Evolutionary conservation across 345 rosid species (phyloP), one percentile per base, ranked within the genome.

Genomic region (Salix dunnii): DNA sequence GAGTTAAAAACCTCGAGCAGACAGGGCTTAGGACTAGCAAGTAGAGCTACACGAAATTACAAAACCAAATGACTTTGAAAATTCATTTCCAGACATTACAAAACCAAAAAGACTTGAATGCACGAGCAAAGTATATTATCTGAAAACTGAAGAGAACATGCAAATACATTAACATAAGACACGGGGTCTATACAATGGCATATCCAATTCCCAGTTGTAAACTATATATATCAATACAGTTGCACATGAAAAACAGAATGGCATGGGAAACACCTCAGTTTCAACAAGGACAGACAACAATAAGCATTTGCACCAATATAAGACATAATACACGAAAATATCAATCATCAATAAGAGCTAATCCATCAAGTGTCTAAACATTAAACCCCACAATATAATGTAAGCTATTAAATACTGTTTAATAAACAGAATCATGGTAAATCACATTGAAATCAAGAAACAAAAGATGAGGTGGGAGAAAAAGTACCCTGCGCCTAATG

Each of bases 401-500:
- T 0, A 43, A 43, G 4, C 13, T 2, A 43, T 43, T 43, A 1
- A 2, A 13, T 43, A 43, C 49, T 43, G 17, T 3, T 2, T 2
- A 0, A 13, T 43, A 43, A 3, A 43, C 49, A 43, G 43, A 10
- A 40, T 40, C 7, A 20, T 6, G 58, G 20, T 11, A 2, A 55
- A 55, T 55, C 4, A 9, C 61, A n/a, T 21, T 55, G 21, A n/a
- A 7, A 55, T 1, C 5, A 55, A 23, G 10, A 49, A 14, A 21
- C 10, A 21, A 35, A 9, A 11, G 27, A 7, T 65, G 40, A 14
- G 12, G 31, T n/a, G 4, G 16, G 2, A 30, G 40, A 5, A 55
- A 23, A 0, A 6, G 8, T 80, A 94, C 98, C 90, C 90, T 85
- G 82, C 96, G 97, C 76, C 94, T 88, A 63, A 88, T 79, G 66